Percentiles rank a stretch among this genome's conserved stretches.
Conservation (phyloP, 2,329 filamentous ascomycete genomes). For the Fusarium nurragi region DNA sequence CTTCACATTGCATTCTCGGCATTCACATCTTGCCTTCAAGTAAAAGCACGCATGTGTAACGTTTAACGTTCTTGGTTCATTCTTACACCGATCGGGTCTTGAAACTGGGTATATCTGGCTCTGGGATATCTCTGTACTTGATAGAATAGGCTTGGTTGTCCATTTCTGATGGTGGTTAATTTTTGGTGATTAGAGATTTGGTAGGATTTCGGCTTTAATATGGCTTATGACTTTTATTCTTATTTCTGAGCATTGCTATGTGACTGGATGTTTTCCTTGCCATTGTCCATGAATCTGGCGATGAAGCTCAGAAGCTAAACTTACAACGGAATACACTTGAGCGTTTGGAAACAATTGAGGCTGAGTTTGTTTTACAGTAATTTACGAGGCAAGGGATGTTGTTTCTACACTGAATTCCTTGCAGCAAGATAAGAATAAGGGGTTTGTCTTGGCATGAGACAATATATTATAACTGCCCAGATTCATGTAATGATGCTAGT, state of each 20-base stretch:
- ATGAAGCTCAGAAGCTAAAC: no score
- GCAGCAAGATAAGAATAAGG: no score
- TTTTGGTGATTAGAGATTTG: conserved; percentile 36
- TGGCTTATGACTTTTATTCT: conserved; percentile 26
- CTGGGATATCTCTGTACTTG: conserved; percentile 19
- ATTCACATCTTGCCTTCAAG: conserved; percentile 14
- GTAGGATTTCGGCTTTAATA: conserved; percentile 41
- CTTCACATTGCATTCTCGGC: conserved; percentile 1
- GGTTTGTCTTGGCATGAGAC: no score
- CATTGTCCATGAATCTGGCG: no score
- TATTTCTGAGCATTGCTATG: not conserved
- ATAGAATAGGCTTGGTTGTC: conserved; percentile 25
- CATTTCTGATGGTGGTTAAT: conserved; percentile 33
- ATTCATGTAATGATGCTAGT: no score
- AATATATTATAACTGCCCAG: no score
- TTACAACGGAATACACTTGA: no score
- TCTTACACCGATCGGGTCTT: conserved; percentile 29
- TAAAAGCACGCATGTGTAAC: conserved; percentile 30
- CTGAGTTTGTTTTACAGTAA: no score
- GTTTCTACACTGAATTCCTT: no score
- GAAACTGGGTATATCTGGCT: conserved; percentile 18
- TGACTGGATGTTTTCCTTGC: not conserved
- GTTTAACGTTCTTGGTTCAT: conserved; percentile 41
- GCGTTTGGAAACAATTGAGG: no score
- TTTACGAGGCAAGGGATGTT: no score